These are phyloP conservation scores for Mortierella sp. DNA, from an alignment of 371 early-diverging fungal genomes.

Conservation along the genomic window DNA sequence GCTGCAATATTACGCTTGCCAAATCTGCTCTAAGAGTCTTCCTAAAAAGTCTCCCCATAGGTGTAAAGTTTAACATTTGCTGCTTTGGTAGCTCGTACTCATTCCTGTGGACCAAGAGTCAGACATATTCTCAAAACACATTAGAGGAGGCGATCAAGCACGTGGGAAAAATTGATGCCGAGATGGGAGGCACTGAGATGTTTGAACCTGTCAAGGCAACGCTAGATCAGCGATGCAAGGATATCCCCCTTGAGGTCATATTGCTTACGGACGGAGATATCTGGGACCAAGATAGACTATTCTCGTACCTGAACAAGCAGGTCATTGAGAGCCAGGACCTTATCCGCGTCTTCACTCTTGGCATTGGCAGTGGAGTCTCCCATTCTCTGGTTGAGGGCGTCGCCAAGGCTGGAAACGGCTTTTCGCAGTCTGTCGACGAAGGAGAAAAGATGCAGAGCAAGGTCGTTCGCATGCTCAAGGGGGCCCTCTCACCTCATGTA, in stretches of 20 bases:
- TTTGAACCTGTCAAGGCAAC: slow-evolving; percentile 44
- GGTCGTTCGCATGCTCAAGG: slow-evolving; percentile 62
- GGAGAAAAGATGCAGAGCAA: slow-evolving; percentile 63
- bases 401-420: slow-evolving; percentile 60
- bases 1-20: slow-evolving; percentile 23
- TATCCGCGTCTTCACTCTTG: slow-evolving; percentile 61
- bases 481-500: slow-evolving; percentile 59
- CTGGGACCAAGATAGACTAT: slow-evolving; percentile 48
- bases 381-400: slow-evolving; percentile 62
- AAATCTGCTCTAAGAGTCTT: slow-evolving; percentile 49
- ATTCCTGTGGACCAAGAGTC: slow-evolving; percentile 54
- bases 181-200: slow-evolving; percentile 64
- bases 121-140: slow-evolving; percentile 45
- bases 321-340: slow-evolving; percentile 31
- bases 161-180: slow-evolving; percentile 46
- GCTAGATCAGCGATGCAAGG: slow-evolving; percentile 29
- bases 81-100: slow-evolving; percentile 56
- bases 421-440: slow-evolving; percentile 59
- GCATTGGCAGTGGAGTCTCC: slow-evolving; percentile 61
- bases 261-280: slow-evolving; percentile 66
- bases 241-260: slow-evolving; percentile 60
- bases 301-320: slow-evolving; percentile 33
- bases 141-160: slow-evolving; percentile 47
- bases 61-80: slow-evolving; percentile 61
- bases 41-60: slow-evolving; percentile 59